These are phyloP conservation scores for Anisodus acutangulus DNA, from an alignment of 257 asterid species.

Conservation along the genomic window DNA sequence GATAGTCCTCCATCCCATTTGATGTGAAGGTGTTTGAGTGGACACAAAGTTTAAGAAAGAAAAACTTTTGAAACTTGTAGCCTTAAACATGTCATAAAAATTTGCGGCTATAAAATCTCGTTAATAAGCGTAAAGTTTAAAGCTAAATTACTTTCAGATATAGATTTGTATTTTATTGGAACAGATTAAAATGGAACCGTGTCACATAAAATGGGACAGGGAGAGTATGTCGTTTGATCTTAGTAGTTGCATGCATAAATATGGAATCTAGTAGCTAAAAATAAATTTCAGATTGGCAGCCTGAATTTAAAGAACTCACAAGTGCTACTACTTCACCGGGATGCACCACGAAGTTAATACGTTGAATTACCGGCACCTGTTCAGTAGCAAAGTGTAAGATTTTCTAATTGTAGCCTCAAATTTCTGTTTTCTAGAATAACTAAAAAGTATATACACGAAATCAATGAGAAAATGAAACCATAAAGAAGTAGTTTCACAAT, in stretches of 20 bases:
- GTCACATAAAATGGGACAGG: not conserved
- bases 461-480: conserved; percentile 10
- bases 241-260: conserved; percentile 19
- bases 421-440: not conserved
- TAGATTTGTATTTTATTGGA: not conserved
- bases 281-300: conserved; percentile 16
- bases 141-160: not conserved
- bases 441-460: not conserved
- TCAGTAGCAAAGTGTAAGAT: conserved; percentile 35
- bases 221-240: not conserved
- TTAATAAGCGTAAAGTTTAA: not conserved
- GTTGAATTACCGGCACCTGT: conserved; percentile 76
- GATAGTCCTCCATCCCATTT: not conserved
- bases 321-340: conserved; percentile 93
- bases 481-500: conserved; percentile 11
- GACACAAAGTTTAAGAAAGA: not conserved
- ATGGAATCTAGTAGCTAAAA: conserved; percentile 4
- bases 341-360: conserved; percentile 67
- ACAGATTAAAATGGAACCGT: not conserved
- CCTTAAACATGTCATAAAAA: not conserved
- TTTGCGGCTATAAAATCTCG: not conserved
- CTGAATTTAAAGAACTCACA: conserved; percentile 54
- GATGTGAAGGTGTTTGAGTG: not conserved
- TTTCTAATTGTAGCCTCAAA: not conserved
- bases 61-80: conserved; percentile 13